Evolutionary conservation across 805 yeast species (phyloP).

Genomic region (Pichia heedii): DNA sequence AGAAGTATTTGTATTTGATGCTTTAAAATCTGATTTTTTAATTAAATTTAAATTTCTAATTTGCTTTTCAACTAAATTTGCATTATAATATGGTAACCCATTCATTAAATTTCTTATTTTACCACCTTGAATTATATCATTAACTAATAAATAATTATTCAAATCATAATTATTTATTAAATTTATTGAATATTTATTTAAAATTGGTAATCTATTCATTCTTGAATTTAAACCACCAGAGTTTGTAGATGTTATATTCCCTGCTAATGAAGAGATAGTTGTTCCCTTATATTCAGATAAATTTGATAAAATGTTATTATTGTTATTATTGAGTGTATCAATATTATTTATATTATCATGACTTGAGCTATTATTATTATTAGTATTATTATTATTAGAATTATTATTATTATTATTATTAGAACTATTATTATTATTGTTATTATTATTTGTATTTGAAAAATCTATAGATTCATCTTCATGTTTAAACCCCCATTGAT

Average conservation of each 20-base stretch:
- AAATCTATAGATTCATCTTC: constrained; percentile 17
- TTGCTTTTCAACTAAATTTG: constrained; percentile 17
- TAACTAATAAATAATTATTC: constrained; percentile 1
- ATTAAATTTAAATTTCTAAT: constrained; percentile 18
- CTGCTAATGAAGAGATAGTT: constrained; percentile 21
- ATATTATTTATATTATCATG: not conserved
- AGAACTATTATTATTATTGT: not conserved
- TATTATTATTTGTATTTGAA: not conserved
- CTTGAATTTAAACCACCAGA: constrained; percentile 21
- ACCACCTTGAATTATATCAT: constrained; percentile 4
- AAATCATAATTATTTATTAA: constrained; percentile 7
- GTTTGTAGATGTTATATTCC: constrained; percentile 13
- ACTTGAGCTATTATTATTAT: not conserved
- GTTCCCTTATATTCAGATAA: constrained; percentile 15
- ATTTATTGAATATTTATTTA: constrained; percentile 10
- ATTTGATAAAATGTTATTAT: constrained; percentile 20
- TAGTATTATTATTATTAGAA: not conserved
- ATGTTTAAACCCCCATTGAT: constrained; percentile 26
- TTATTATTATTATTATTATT: not conserved
- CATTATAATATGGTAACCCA: constrained; percentile 38
- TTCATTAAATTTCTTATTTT: constrained; percentile 20
- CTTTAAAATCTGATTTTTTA: constrained; percentile 22
- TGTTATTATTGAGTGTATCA: not conserved
- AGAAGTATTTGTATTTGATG: constrained; percentile 21
- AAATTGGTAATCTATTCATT: constrained; percentile 22